A percentile compares a stretch with the other conserved stretches of the same genome.
phyloP scores from a whole-genome alignment of 495 filamentous ascomycete species.

The Podospora pseudoanserina region DNA sequence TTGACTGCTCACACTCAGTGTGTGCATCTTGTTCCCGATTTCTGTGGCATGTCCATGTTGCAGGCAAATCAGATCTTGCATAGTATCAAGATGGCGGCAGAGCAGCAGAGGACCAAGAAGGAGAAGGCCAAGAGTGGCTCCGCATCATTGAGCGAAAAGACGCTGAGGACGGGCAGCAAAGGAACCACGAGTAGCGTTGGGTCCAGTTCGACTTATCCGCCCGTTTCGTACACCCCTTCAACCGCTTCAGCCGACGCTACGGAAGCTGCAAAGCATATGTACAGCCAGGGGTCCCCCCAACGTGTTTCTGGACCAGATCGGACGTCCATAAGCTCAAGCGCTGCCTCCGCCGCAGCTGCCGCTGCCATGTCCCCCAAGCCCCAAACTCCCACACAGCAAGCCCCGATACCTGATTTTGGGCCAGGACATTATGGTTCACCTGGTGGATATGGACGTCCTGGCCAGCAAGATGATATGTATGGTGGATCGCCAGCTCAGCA shows the following conservation, averaged over 20 bases:
- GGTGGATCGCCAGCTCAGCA: slow-evolving; percentile 45
- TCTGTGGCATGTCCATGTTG: slow-evolving; percentile 99
- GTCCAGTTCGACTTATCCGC: slow-evolving; percentile 21
- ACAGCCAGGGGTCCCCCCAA: slow-evolving; percentile 48
- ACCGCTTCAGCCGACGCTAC: slow-evolving; percentile 45
- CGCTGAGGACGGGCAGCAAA: slow-evolving; percentile 56
- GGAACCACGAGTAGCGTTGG: slow-evolving; percentile 35
- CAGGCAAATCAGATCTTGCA: slow-evolving; percentile 88
- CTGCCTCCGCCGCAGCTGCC: slow-evolving; percentile 47
- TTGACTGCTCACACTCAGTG: slow-evolving; percentile 90
- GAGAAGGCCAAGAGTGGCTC: slow-evolving; percentile 50
- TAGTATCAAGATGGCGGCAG: slow-evolving; percentile 43
- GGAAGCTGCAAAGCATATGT: slow-evolving; percentile 51
- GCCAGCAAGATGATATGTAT: slow-evolving; percentile 45
- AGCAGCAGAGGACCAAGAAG: slow-evolving; percentile 49
- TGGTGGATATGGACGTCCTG: slow-evolving; percentile 36
- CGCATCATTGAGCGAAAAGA: slow-evolving; percentile 58
- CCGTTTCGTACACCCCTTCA: slow-evolving; percentile 35
- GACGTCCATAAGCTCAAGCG: slow-evolving; percentile 35
- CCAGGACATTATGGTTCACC: slow-evolving; percentile 39
- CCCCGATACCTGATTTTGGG: slow-evolving; percentile 37
- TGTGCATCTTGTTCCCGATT: slow-evolving; percentile 94
- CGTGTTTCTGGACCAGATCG: slow-evolving; percentile 40
- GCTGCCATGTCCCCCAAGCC: slow-evolving; percentile 39
- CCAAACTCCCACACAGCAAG: slow-evolving; percentile 25